Percentiles rank a stretch among this genome's conserved stretches.
Evolutionary conservation across 2,329 filamentous ascomycete genomes (phyloP).

Genomic region (Talaromyces sp.): DNA sequence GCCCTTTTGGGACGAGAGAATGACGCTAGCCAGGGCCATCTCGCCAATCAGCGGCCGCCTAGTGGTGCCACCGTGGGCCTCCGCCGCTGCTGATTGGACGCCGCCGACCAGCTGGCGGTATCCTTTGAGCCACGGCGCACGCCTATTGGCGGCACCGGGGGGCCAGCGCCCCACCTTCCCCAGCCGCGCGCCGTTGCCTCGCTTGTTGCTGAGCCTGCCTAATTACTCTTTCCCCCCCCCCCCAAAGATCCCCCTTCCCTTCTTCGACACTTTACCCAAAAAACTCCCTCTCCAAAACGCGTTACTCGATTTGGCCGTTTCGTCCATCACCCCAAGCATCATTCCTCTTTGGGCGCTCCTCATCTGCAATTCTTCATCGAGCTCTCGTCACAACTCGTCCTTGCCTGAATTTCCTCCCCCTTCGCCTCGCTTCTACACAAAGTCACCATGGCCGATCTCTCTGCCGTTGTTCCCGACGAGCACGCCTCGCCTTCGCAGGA

Average conservation of each 20-base stretch:
- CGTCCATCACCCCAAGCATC: slow-evolving; percentile 35
- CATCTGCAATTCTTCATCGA: slow-evolving; percentile 14
- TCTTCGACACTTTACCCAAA: slow-evolving; percentile 34
- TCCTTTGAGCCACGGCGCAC: neutral
- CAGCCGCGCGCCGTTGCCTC: slow-evolving; percentile 11
- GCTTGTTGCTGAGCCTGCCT: neutral
- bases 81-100: neutral
- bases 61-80: neutral
- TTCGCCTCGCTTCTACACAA: slow-evolving; percentile 9
- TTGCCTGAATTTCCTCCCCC: slow-evolving; percentile 4
- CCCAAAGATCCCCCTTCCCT: slow-evolving; percentile 15
- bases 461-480: slow-evolving; percentile 66
- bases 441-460: slow-evolving; percentile 68
- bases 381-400: slow-evolving; percentile 4
- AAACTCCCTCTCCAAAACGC: slow-evolving; percentile 38
- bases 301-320: slow-evolving; percentile 45
- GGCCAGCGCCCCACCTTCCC: slow-evolving; percentile 1
- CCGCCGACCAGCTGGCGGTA: neutral
- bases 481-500: slow-evolving; percentile 72
- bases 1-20: neutral
- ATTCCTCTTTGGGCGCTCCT: slow-evolving; percentile 42
- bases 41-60: neutral
- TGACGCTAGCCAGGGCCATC: neutral
- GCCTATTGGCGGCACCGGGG: slow-evolving; percentile 3
- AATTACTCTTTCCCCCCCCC: slow-evolving; percentile 20